These are phyloP conservation scores for Pachyrhizus erosus DNA, from an alignment of 306 rosid species.

Conservation along the genomic window DNA sequence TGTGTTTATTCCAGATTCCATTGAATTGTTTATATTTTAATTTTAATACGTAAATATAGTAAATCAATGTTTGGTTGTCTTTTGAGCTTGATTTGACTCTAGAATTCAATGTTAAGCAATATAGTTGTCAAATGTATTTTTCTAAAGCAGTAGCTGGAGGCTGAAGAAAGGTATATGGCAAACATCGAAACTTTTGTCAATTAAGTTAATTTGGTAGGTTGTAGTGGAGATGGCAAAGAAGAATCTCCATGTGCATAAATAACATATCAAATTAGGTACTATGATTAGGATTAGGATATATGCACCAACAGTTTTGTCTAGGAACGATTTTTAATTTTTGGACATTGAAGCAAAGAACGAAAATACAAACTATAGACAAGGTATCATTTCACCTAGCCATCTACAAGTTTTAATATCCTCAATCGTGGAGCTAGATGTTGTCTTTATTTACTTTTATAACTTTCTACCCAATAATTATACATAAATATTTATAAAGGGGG, in stretches of 20 bases:
- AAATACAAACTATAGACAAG: too few relatives aligned
- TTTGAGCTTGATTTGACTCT: too few relatives aligned
- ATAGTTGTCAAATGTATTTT: too few relatives aligned
- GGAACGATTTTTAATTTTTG: too few relatives aligned
- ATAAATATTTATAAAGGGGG: too few relatives aligned
- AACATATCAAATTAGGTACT: conserved; percentile 11
- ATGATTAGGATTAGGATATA: conserved; percentile 3
- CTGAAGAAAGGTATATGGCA: conserved; percentile 43
- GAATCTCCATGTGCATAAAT: background rate
- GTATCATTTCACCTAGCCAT: too few relatives aligned
- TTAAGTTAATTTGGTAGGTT: conserved; percentile 19
- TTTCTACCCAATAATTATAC: background rate
- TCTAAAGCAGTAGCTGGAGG: conserved; percentile 40
- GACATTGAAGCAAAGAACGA: too few relatives aligned
- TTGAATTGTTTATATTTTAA: too few relatives aligned
- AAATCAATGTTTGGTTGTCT: too few relatives aligned
- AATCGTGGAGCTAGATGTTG: background rate
- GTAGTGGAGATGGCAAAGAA: conserved; percentile 25
- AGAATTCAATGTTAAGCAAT: too few relatives aligned
- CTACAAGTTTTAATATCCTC: background rate
- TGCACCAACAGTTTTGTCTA: conserved; percentile 26
- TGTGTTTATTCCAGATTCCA: too few relatives aligned
- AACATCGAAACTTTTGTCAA: conserved; percentile 36
- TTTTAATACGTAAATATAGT: too few relatives aligned
- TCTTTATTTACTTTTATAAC: conserved; percentile 12